These are phyloP conservation scores for Heracleum sosnowskyi DNA, from an alignment of 129 eudicot species.

Conservation along the genomic window DNA sequence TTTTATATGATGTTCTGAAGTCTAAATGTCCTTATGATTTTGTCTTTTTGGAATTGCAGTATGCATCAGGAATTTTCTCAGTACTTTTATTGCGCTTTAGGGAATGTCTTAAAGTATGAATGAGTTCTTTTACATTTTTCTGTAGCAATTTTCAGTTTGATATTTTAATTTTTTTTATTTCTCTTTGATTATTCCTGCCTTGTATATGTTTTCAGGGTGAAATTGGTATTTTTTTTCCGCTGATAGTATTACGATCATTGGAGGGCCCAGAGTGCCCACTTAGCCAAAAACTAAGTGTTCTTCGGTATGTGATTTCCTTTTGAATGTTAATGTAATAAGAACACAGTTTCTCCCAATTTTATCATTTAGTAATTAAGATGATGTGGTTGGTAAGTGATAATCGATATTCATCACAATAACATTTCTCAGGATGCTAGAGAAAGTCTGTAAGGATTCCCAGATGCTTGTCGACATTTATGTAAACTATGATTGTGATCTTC, in stretches of 20 bases:
- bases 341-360: not conserved
- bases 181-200: not conserved
- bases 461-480: constrained; percentile 91
- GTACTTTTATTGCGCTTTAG: constrained; percentile 87
- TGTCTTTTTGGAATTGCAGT: constrained; percentile 39
- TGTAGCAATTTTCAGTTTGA: not conserved
- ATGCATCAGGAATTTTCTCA: constrained; percentile 85
- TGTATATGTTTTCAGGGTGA: constrained; percentile 61
- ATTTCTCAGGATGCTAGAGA: constrained; percentile 78
- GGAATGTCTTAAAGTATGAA: constrained; percentile 74
- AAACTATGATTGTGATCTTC: constrained; percentile 97
- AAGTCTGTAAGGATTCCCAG: constrained; percentile 87
- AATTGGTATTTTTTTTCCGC: constrained; percentile 88
- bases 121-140: not conserved
- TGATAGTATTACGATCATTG: constrained; percentile 75
- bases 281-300: constrained; percentile 69
- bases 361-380: not conserved
- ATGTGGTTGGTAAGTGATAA: not conserved
- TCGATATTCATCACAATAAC: not conserved
- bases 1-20: not conserved
- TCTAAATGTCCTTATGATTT: not conserved
- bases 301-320: constrained; percentile 48
- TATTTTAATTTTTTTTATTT: not conserved
- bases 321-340: not conserved
- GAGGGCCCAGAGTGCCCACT: constrained; percentile 71